A percentile compares a stretch with the other conserved stretches of the same genome.
Evolutionary conservation across 148 eudicot species (phyloP).

Genomic region (Chenopodium quinoa): DNA sequence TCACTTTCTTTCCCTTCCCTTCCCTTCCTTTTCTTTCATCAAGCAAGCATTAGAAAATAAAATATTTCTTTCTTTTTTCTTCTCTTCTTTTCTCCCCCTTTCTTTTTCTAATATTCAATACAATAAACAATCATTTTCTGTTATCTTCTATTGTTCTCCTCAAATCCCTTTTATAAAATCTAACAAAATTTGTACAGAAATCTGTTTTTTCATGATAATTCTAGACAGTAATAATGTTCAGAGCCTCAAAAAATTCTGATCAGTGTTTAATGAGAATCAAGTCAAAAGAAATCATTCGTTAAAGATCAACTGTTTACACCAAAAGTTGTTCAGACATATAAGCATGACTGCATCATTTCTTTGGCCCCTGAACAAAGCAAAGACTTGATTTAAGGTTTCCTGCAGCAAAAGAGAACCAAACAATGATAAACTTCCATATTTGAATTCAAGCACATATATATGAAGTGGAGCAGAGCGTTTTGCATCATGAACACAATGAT

Average conservation of each 20-base stretch:
- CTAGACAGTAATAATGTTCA: not conserved
- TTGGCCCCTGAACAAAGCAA: not conserved
- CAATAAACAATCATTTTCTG: no score
- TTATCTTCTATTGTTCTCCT: no score
- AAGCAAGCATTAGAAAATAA: no score
- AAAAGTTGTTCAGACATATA: not conserved
- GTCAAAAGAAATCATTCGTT: not conserved
- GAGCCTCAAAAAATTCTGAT: not conserved
- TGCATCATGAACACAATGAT: not conserved
- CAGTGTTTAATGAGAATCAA: not conserved
- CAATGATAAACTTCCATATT: not conserved
- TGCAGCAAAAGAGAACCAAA: not conserved
- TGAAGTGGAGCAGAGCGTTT: not conserved
- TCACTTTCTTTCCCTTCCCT: no score
- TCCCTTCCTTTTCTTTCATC: no score
- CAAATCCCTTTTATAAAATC: no score
- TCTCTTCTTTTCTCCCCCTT: no score
- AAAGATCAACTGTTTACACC: not conserved
- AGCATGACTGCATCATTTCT: constrained; percentile 1
- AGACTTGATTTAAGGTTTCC: not conserved
- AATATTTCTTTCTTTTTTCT: no score
- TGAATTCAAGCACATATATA: not conserved
- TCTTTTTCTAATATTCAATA: no score
- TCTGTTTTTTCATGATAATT: no score
- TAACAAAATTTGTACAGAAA: no score